Base-by-base conservation (phyloP, 192 early-diverging fungal genomes). In the Coemansia javaensis region DNA sequence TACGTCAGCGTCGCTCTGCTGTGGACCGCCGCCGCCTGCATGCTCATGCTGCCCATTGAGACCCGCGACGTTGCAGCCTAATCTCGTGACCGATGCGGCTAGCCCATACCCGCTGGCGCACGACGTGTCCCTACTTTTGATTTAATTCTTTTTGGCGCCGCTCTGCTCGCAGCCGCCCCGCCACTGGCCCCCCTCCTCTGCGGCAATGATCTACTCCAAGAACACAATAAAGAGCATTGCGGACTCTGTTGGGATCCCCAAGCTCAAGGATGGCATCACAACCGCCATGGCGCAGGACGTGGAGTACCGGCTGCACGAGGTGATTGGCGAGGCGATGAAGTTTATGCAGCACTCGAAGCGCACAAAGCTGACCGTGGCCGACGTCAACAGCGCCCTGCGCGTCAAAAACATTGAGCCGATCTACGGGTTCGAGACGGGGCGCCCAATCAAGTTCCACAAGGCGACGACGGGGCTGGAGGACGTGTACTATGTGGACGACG, bases 291-390 rank as follows among this genome's bases (percentile, higher is more conserved):
- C 90, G 5, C 85, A 90, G 40, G 96, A 99, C 57, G 90, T 91
- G 23, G 96, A 99, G 66, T 99, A 96, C 68, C 79, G 96, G 27
- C 55, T 99, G 42, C 84, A 94, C 59, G 93, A 97, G 62, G 81
- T 99, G 38, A 82, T 97, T 28, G 28, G 91, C 81, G 94, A 98
- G 60, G 91, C 93, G 1, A 77, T 72, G 53, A 98, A 98, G 77
- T 97, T 97, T 61, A 98, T 98, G 97, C 83, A 87, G 27, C 97
- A 96, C 50, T 85, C 89, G 6, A 86, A 89, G 58, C 78, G 95
- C 40, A 81, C 85, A 23, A 86, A 83, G 56, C 62, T 99, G 25
- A 78, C 73, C 0, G 80, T 90, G 0, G 81, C 89, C 22, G 95
- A 99, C 45, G 83, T 99, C 42, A 93, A 94, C 66, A 67, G 82